Evolutionary conservation across 2,329 filamentous ascomycete species (phyloP).

Genomic region (Cylindrodendrum hubeiense): DNA sequence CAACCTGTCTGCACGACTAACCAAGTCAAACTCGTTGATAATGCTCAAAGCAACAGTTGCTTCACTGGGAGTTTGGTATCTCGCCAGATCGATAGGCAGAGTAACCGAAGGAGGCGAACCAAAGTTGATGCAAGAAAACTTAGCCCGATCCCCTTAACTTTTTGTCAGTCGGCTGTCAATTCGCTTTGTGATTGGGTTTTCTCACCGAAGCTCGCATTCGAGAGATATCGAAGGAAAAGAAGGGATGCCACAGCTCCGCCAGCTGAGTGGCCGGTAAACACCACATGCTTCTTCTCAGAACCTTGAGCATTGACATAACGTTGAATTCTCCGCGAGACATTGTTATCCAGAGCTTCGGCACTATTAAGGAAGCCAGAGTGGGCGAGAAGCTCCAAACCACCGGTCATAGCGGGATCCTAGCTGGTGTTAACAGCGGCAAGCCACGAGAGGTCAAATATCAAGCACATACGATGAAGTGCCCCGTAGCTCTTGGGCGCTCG

Average conservation of each 20-base stretch:
- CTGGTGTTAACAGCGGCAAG: background rate
- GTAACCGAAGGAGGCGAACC: slow-evolving; percentile 38
- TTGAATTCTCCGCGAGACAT: slow-evolving; percentile 20
- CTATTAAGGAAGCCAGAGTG: slow-evolving; percentile 38
- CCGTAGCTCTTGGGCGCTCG: slow-evolving; percentile 12
- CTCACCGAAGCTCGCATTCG: slow-evolving; percentile 25
- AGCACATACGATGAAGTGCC: slow-evolving; percentile 34
- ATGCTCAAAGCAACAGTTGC: slow-evolving; percentile 37
- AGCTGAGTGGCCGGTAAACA: slow-evolving; percentile 42
- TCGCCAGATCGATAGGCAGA: slow-evolving; percentile 15
- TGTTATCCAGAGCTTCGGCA: slow-evolving; percentile 25
- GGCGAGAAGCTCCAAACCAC: slow-evolving; percentile 18
- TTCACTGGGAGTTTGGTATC: background rate
- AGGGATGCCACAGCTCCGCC: slow-evolving; percentile 40
- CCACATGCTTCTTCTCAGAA: slow-evolving; percentile 24
- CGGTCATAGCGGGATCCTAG: slow-evolving; percentile 10
- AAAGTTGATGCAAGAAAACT: slow-evolving; percentile 39
- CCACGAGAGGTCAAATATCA: background rate
- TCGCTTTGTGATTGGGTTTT: background rate
- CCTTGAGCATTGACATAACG: background rate
- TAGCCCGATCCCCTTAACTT: slow-evolving; percentile 15
- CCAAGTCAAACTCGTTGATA: slow-evolving; percentile 41
- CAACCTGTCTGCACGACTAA: slow-evolving; percentile 36
- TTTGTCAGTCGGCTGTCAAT: background rate
- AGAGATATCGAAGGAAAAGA: slow-evolving; percentile 31